Conservation (phyloP, 2,329 filamentous ascomycete genomes). For the Aspergillus piperis region DNA sequence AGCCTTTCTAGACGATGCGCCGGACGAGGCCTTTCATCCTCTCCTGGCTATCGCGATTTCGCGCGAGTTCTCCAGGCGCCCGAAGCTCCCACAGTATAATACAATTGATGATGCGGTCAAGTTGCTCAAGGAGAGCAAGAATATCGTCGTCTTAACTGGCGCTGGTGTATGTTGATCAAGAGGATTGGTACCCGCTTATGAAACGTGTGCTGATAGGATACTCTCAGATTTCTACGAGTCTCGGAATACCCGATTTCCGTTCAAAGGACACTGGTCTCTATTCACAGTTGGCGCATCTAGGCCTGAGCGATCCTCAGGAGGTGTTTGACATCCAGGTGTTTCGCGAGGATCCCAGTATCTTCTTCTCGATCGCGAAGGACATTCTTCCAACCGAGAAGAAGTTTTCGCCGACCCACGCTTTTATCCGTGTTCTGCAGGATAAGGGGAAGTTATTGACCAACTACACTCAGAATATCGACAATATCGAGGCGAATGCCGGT, state of each 20-base stretch:
- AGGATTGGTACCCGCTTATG: not conserved
- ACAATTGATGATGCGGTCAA: constrained; percentile 82
- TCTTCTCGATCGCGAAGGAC: constrained; percentile 88
- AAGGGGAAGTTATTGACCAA: constrained; percentile 90
- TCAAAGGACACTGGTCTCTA: constrained; percentile 93
- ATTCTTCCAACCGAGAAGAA: constrained; percentile 79
- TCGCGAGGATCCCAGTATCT: constrained; percentile 79
- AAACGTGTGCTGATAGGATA: constrained; percentile 6
- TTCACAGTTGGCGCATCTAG: constrained; percentile 76
- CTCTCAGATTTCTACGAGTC: constrained; percentile 77
- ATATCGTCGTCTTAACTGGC: constrained; percentile 91
- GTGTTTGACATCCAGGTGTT: constrained; percentile 93
- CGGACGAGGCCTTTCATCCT: constrained; percentile 74
- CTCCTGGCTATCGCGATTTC: constrained; percentile 76
- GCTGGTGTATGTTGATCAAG: constrained; percentile 61
- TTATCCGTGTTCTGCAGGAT: constrained; percentile 85
- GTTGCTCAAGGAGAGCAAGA: constrained; percentile 71
- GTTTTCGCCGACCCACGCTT: constrained; percentile 89
- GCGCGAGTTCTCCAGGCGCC: constrained; percentile 77
- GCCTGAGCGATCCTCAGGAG: constrained; percentile 82
- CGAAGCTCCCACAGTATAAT: constrained; percentile 79
- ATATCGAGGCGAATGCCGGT: constrained; percentile 84
- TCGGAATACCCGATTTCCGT: constrained; percentile 96
- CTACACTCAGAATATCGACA: constrained; percentile 99
- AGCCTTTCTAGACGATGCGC: constrained; percentile 67